Evolutionary conservation across 1,284 basidiomycete species (phyloP), one percentile per base, ranked within the genome.

Genomic region (Lignosus rhinocerotis): DNA sequence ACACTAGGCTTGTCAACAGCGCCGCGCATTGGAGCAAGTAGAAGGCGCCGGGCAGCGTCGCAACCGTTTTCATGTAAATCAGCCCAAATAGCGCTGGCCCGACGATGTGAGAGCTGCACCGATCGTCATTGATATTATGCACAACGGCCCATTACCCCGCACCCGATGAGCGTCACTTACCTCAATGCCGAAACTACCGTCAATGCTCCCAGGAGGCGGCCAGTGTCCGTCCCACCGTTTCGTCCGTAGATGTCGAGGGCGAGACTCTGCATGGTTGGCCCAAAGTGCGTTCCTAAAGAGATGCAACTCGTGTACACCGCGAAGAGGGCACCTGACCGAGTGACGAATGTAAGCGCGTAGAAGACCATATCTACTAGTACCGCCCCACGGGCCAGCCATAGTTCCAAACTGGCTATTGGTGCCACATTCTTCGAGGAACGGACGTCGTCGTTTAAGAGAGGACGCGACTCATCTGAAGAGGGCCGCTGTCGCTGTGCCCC

Each of bases 151-250:
- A 17, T 41, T 14, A n/a, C 34, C 9, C 36, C 17, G 31, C 56
- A 19, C n/a, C 1, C 12, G 19, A 43, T 67, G 58, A 33, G 56
- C 45, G 7, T 39, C 5, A 69, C 81, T 34, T 59, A 87, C 87
- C 80, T 76, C n/a, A 90, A 67, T 2, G 85, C 79, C 53, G 86
- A 81, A 3, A 90, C 64, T n/a, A 92, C 86, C 49, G 83, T 84
- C 55, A 92, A 65, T 1, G 82, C 85, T 7, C 88, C 90, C 66
- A 90, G 89, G 7, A 92, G 73, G 51, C 76, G 76, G 0, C 86
- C 88, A 2, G 75, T 71, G 63, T 88, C 85, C 5, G 62, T 72
- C 3, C 78, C 77, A 0, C 75, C 78, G n/a, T 73, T 71, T n/a
- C 73, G 71, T 19, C 73, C 70, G 64, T 85, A 86, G 43, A 90